Percentiles rank a stretch among this genome's conserved stretches.
Evolutionary conservation across 257 asterid genomes (phyloP).

Genomic region (Euphrasia confusa): DNA sequence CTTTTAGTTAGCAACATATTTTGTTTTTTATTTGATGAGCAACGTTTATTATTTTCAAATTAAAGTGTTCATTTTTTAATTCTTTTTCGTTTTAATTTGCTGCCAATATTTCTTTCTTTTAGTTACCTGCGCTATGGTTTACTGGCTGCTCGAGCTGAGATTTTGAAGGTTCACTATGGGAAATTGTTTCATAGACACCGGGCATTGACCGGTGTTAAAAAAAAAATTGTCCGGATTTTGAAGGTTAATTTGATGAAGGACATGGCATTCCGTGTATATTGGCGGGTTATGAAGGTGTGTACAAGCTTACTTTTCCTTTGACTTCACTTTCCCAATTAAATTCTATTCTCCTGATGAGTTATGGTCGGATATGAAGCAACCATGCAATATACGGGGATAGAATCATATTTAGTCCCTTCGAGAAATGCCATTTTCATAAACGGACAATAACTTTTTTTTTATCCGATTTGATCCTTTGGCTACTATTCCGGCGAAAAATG

Average conservation of each 20-base stretch:
- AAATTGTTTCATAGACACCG: too few species aligned
- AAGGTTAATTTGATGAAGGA: conserved; percentile 39
- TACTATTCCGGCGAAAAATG: too few species aligned
- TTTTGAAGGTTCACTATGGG: too few species aligned
- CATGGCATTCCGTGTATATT: conserved; percentile 55
- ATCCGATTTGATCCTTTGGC: too few species aligned
- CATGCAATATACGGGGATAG: not conserved
- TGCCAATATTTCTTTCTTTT: conserved; percentile 21
- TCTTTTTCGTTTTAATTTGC: conserved; percentile 2
- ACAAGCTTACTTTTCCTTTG: conserved; percentile 11
- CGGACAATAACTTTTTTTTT: too few species aligned
- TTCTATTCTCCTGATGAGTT: not conserved
- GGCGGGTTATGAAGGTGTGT: conserved; percentile 57
- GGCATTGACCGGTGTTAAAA: too few species aligned
- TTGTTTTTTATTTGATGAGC: not conserved
- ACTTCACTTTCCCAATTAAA: conserved; percentile 1
- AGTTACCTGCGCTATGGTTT: conserved; percentile 78
- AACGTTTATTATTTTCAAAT: not conserved
- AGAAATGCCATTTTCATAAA: too few species aligned
- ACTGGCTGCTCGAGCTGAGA: conserved; percentile 77
- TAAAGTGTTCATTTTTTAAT: not conserved
- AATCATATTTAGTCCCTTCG: too few species aligned
- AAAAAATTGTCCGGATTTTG: too few species aligned
- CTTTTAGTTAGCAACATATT: not conserved
- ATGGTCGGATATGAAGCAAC: not conserved